Percentiles rank a stretch among this genome's conserved stretches.
These are phyloP conservation scores for Diphasiastrum complanatum DNA, from an alignment of 83 land plant genomes.

Conservation along the genomic window DNA sequence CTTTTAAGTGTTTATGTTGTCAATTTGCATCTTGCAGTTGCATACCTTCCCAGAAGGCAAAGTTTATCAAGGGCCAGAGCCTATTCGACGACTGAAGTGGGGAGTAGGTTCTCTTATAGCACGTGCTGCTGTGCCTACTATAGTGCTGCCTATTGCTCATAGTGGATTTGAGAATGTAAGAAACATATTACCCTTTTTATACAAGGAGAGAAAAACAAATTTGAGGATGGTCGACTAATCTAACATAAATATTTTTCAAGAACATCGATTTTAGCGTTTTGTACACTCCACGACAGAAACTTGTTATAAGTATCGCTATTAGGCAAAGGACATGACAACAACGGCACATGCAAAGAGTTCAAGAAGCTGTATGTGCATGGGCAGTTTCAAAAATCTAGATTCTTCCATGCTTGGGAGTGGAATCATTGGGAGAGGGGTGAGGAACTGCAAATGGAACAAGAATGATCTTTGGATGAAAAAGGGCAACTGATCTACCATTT, in stretches of 20 bases:
- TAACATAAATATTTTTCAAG: neutral
- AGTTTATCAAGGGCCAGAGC: slow-evolving; percentile 63
- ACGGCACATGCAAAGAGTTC: too few species aligned
- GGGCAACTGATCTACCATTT: too few species aligned
- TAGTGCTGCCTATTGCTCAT: slow-evolving; percentile 86
- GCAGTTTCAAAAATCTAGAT: too few species aligned
- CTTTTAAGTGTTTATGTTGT: too few species aligned
- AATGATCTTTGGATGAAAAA: too few species aligned
- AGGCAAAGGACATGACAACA: too few species aligned
- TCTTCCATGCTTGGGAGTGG: too few species aligned
- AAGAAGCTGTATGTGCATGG: too few species aligned
- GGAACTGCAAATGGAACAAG: too few species aligned
- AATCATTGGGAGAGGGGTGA: too few species aligned
- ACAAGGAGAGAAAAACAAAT: neutral
- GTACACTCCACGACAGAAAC: neutral
- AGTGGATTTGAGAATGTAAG: slow-evolving; percentile 84
- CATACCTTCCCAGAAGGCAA: slow-evolving; percentile 99
- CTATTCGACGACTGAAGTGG: slow-evolving; percentile 85
- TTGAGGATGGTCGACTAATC: neutral
- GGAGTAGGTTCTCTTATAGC: slow-evolving; percentile 94
- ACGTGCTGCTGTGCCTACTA: slow-evolving; percentile 73
- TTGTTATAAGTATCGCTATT: too few species aligned
- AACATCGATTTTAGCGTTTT: neutral
- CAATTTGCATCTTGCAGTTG: slow-evolving; percentile 44
- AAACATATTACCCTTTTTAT: neutral